Evolutionary conservation across 768 basidiomycete genomes (phyloP).

Genomic region (Rossbeevera mucosa): DNA sequence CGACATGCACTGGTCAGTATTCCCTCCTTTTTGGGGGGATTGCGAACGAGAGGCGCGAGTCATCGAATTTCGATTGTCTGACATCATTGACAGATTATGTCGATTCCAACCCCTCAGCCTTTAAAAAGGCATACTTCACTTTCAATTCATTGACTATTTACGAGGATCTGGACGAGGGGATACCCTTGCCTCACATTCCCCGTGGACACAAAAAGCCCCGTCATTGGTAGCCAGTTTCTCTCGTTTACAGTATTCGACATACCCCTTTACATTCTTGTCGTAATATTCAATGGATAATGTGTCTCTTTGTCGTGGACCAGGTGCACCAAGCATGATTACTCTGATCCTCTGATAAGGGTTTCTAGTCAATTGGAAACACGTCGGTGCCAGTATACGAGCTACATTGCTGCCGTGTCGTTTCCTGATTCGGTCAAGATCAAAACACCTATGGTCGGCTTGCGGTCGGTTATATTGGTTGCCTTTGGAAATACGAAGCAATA

Average conservation of each 20-base stretch:
- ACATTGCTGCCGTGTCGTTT: not conserved
- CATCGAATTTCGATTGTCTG: not conserved
- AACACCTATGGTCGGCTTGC: too few species aligned
- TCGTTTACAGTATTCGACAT: not conserved
- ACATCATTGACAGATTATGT: slow-evolving; percentile 27
- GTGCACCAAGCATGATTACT: not conserved
- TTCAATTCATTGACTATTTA: slow-evolving; percentile 37
- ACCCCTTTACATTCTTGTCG: not conserved
- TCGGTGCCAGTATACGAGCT: too few species aligned
- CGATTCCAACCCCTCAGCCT: slow-evolving; percentile 35
- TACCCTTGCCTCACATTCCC: not conserved
- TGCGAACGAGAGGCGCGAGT: not conserved
- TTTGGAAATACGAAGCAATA: not conserved
- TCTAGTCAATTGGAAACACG: not conserved
- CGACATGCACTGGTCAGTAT: slow-evolving; percentile 24
- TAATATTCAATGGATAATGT: not conserved
- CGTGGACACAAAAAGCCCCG: not conserved
- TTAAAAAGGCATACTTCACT: slow-evolving; percentile 38
- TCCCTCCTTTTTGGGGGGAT: not conserved
- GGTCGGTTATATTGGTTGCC: not conserved
- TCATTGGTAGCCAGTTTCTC: not conserved
- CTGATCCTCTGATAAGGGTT: not conserved
- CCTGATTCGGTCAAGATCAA: not conserved
- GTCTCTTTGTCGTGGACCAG: not conserved
- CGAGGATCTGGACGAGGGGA: not conserved